phyloP scores from a whole-genome alignment of 345 rosid species.

The Hirschfeldia incana region DNA sequence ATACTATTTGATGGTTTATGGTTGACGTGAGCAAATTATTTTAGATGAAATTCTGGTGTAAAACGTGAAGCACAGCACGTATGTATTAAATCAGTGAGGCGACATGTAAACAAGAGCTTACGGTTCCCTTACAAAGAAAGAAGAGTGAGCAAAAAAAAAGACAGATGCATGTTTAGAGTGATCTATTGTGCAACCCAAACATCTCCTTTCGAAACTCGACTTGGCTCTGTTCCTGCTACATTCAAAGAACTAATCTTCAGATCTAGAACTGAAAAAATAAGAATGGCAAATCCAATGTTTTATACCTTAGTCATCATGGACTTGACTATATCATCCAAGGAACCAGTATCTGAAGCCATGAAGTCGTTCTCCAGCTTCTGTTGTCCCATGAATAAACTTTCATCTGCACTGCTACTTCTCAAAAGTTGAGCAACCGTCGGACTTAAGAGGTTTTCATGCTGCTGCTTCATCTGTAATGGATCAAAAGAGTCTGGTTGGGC shows the following conservation, averaged over 20 bases:
- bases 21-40: too few relatives aligned
- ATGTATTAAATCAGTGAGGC: not conserved
- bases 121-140: conserved; percentile 19
- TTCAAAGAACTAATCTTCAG: conserved; percentile 2
- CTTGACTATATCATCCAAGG: conserved; percentile 59
- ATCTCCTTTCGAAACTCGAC: conserved; percentile 41
- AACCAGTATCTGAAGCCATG: conserved; percentile 46
- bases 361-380: conserved; percentile 44
- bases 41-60: not conserved
- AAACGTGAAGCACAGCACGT: too few relatives aligned
- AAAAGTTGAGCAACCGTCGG: conserved; percentile 36
- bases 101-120: conserved; percentile 10
- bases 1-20: too few relatives aligned
- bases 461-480: conserved; percentile 41
- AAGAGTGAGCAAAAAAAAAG: not conserved
- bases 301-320: conserved; percentile 54
- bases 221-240: conserved; percentile 53
- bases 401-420: conserved; percentile 31
- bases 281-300: not conserved
- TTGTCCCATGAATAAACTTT: conserved; percentile 46
- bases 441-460: conserved; percentile 29
- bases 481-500: conserved; percentile 38
- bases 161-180: not conserved
- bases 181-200: conserved; percentile 29
- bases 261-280: not conserved